Conservation (phyloP, 768 basidiomycete genomes). For the Rubroboletus satanas region DNA sequence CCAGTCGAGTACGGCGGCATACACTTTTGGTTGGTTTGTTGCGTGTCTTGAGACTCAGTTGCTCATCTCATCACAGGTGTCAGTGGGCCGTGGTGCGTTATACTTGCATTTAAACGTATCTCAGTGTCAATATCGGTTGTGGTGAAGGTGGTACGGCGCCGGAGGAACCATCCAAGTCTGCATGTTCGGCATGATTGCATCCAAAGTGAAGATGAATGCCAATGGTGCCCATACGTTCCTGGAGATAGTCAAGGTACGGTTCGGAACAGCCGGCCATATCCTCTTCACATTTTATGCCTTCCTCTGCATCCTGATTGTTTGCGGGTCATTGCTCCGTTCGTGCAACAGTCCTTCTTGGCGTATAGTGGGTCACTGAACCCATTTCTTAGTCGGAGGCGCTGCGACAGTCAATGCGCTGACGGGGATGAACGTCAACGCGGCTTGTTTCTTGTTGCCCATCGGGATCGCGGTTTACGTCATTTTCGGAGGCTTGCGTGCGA, state of each 20-base stretch:
- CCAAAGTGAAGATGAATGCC: slow-evolving; percentile 58
- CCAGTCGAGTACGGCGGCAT: slow-evolving; percentile 51
- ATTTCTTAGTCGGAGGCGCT: slow-evolving; percentile 38
- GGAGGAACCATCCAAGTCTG: slow-evolving; percentile 52
- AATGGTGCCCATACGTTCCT: slow-evolving; percentile 56
- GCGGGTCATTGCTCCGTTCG: slow-evolving; percentile 47
- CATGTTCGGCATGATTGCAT: slow-evolving; percentile 50
- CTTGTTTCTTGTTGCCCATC: slow-evolving; percentile 44
- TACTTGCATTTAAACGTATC: neutral
- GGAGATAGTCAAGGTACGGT: slow-evolving; percentile 51
- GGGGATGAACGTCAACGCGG: slow-evolving; percentile 42
- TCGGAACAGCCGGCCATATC: slow-evolving; percentile 44
- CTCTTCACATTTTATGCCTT: slow-evolving; percentile 53
- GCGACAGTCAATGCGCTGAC: slow-evolving; percentile 45
- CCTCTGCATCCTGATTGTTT: slow-evolving; percentile 48
- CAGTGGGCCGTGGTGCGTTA: slow-evolving; percentile 44
- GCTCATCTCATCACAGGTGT: slow-evolving; percentile 30
- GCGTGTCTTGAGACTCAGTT: neutral
- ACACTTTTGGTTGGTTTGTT: slow-evolving; percentile 37
- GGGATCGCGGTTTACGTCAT: slow-evolving; percentile 43
- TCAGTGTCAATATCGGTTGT: neutral
- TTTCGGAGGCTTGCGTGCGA: slow-evolving; percentile 41
- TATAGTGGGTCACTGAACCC: neutral
- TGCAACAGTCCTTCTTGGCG: neutral
- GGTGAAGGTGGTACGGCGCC: slow-evolving; percentile 45